Percentiles rank a stretch among this genome's conserved stretches.
These are phyloP conservation scores for Aphanomyces invadans DNA, from an alignment of 352 stramenopile genomes.

Conservation along the genomic window DNA sequence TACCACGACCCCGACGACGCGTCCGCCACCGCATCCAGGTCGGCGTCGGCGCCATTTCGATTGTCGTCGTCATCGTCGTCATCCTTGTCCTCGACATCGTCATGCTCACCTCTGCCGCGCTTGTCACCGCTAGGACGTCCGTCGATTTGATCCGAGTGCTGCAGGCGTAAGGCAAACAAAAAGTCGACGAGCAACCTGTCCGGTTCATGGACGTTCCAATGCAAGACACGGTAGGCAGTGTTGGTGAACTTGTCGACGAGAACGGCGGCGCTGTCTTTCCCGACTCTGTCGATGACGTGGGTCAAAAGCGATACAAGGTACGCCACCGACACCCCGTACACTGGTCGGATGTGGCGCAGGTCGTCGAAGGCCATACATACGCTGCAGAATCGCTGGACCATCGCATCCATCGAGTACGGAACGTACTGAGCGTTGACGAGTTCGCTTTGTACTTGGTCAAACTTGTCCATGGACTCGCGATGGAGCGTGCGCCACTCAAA, in stretches of 20 bases:
- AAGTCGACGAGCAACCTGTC: conserved; percentile 35
- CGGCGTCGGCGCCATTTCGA: not conserved
- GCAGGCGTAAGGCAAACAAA: conserved; percentile 34
- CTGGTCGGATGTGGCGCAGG: conserved; percentile 30
- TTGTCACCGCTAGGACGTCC: conserved; percentile 27
- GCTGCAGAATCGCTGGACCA: conserved; percentile 13
- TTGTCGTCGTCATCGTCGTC: conserved; percentile 1
- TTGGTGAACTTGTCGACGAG: conserved; percentile 24
- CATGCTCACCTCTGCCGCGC: conserved; percentile 31
- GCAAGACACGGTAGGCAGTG: conserved; percentile 21
- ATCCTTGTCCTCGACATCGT: conserved; percentile 16
- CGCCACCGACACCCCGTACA: conserved; percentile 22
- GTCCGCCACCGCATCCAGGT: not conserved
- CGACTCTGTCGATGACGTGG: conserved; percentile 15
- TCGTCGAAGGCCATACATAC: conserved; percentile 20
- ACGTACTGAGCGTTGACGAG: not conserved
- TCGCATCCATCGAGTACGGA: not conserved
- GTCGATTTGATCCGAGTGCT: conserved; percentile 10
- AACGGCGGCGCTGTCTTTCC: conserved; percentile 14
- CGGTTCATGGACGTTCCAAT: conserved; percentile 32
- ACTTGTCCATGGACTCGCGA: conserved; percentile 1
- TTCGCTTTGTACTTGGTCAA: not conserved
- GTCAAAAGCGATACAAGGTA: conserved; percentile 40
- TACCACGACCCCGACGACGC: not conserved
- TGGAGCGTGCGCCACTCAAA: conserved; percentile 6